These are phyloP conservation scores for Penstemon barbatus DNA, from an alignment of 257 asterid genomes.

Conservation along the genomic window DNA sequence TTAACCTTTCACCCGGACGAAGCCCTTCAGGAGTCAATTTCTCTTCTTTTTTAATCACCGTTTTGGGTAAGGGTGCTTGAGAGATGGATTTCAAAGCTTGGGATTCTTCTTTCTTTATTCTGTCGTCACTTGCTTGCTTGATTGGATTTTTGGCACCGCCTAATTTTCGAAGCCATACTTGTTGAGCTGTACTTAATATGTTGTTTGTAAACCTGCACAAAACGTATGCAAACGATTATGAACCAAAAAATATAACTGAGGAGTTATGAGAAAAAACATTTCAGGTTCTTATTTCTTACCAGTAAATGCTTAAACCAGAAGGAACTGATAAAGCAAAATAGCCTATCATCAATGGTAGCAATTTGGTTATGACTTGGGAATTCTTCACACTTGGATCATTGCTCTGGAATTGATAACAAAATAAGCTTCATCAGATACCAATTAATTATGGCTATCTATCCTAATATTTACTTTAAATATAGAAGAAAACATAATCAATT, in stretches of 20 bases:
- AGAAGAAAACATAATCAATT: slow-evolving; percentile 4
- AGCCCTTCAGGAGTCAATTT: slow-evolving; percentile 52
- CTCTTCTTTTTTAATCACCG: slow-evolving; percentile 42
- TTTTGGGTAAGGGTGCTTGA: slow-evolving; percentile 43
- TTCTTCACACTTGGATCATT: slow-evolving; percentile 85
- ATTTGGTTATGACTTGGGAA: slow-evolving; percentile 82
- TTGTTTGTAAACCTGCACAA: slow-evolving; percentile 88
- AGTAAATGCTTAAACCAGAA: slow-evolving; percentile 94
- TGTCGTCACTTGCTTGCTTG: slow-evolving; percentile 47
- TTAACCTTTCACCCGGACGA: slow-evolving; percentile 92
- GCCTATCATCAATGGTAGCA: slow-evolving; percentile 92
- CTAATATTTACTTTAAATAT: slow-evolving; percentile 5
- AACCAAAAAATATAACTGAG: slow-evolving; percentile 9
- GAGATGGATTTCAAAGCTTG: slow-evolving; percentile 45
- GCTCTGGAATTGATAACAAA: slow-evolving; percentile 53
- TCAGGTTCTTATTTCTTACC: slow-evolving; percentile 59
- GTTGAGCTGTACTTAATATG: slow-evolving; percentile 84
- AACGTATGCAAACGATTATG: slow-evolving; percentile 7
- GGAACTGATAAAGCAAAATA: slow-evolving; percentile 95
- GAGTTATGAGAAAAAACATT: neutral
- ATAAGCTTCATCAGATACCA: slow-evolving; percentile 13
- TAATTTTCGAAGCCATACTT: slow-evolving; percentile 83
- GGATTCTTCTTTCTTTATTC: slow-evolving; percentile 46
- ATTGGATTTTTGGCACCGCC: slow-evolving; percentile 83
- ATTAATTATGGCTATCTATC: neutral